These are phyloP conservation scores for Yamadazyma sp. DNA, from an alignment of 805 yeast genomes.

Conservation along the genomic window DNA sequence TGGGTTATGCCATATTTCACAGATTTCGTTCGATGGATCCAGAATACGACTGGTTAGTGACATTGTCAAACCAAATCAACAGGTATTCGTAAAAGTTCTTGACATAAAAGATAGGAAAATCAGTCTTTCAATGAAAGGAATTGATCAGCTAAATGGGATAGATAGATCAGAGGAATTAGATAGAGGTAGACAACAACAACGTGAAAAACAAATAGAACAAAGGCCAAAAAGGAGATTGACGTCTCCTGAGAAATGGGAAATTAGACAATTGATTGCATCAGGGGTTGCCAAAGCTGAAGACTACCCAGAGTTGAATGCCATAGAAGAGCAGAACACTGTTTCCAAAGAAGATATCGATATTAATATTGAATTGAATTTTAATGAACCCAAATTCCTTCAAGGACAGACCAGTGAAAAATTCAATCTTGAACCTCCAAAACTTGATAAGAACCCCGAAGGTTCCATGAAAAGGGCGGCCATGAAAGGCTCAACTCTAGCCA, in stretches of 20 bases:
- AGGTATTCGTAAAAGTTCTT: constrained; percentile 61
- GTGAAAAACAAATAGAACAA: constrained; percentile 9
- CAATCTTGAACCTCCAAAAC: constrained; percentile 47
- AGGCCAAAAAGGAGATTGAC: constrained; percentile 47
- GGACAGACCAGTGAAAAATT: constrained; percentile 43
- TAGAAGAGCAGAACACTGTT: constrained; percentile 19
- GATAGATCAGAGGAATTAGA: constrained; percentile 23
- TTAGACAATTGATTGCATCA: constrained; percentile 74
- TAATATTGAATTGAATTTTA: constrained; percentile 69
- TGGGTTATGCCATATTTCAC: constrained; percentile 80
- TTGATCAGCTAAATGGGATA: constrained; percentile 68
- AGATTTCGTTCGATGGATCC: constrained; percentile 44
- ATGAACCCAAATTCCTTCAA: constrained; percentile 69
- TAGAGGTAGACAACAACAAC: constrained; percentile 9
- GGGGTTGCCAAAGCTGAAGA: constrained; percentile 69
- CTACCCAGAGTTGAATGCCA: constrained; percentile 53
- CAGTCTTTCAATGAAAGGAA: constrained; percentile 63
- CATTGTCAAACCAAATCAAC: constrained; percentile 52
- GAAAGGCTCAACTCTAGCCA: constrained; percentile 67
- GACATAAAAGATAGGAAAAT: constrained; percentile 35
- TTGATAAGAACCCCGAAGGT: constrained; percentile 76
- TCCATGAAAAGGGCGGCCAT: constrained; percentile 72
- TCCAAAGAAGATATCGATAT: constrained; percentile 44
- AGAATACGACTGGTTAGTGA: constrained; percentile 60
- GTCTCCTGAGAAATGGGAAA: constrained; percentile 90